Evolutionary conservation across 441 rosid genomes (phyloP).

Genomic region (Arabidopsis hybrid): DNA sequence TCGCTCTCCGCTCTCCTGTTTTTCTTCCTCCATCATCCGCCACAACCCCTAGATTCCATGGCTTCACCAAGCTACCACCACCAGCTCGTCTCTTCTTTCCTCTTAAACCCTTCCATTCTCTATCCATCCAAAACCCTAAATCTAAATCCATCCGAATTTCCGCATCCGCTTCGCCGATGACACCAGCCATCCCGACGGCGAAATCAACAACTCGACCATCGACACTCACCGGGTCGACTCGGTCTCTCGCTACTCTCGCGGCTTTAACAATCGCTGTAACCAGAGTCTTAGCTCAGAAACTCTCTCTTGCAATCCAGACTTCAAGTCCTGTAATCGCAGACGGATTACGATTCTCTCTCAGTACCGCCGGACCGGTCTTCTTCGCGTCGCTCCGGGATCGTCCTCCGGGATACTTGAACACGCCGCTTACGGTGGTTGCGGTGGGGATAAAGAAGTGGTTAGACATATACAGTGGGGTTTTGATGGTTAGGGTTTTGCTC

Average conservation of each 20-base stretch:
- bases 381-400: constrained; percentile 65
- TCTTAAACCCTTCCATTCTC: constrained; percentile 27
- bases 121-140: constrained; percentile 28
- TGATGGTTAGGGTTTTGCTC: constrained; percentile 89
- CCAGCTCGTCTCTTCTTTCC: constrained; percentile 23
- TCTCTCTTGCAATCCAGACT: constrained; percentile 34
- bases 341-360: constrained; percentile 37
- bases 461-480: constrained; percentile 81
- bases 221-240: constrained; percentile 55
- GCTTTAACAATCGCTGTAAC: constrained; percentile 46
- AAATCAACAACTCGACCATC: constrained; percentile 32
- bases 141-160: constrained; percentile 25
- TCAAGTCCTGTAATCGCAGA: constrained; percentile 36
- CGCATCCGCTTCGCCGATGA: constrained; percentile 34
- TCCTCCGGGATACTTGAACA: constrained; percentile 61
- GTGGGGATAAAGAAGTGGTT: constrained; percentile 88
- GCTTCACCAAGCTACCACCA: constrained; percentile 4
- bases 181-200: constrained; percentile 8
- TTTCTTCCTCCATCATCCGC: not conserved
- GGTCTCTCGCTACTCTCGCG: constrained; percentile 59
- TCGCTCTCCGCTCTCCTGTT: constrained; percentile 24
- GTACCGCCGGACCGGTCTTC: constrained; percentile 53
- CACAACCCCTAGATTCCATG: constrained; percentile 20
- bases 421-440: constrained; percentile 83
- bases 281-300: constrained; percentile 42